Evolutionary conservation across 2,329 filamentous ascomycete genomes (phyloP).

Genomic region (Elsinoe australis): DNA sequence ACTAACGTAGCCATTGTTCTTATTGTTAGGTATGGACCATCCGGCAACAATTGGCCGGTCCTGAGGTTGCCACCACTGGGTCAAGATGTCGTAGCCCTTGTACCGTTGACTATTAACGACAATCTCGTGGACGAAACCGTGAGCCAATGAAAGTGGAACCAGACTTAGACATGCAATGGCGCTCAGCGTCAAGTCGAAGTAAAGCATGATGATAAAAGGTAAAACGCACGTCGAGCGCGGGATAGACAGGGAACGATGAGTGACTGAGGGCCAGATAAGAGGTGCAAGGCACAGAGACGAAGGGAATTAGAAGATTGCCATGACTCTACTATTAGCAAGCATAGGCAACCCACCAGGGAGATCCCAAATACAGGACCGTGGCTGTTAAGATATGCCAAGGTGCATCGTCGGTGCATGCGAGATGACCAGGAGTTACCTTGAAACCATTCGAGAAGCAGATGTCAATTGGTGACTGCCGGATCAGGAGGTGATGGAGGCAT

Average conservation of each 20-base stretch:
- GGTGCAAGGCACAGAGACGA: not conserved
- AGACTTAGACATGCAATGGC: not conserved
- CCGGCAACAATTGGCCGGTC: slow-evolving; percentile 38
- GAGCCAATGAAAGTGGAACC: slow-evolving; percentile 30
- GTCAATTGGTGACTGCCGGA: too few relatives aligned
- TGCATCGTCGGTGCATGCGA: slow-evolving; percentile 13
- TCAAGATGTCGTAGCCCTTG: slow-evolving; percentile 35
- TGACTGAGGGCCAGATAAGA: not conserved
- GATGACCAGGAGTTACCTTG: slow-evolving; percentile 1
- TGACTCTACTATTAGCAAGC: too few relatives aligned
- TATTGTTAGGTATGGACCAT: slow-evolving; percentile 46
- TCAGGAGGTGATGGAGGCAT: too few relatives aligned
- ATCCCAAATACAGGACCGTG: too few relatives aligned
- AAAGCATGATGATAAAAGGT: not conserved
- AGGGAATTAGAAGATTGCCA: too few relatives aligned
- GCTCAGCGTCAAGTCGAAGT: slow-evolving; percentile 1
- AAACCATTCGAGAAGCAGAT: not conserved
- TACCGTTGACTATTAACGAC: slow-evolving; percentile 43
- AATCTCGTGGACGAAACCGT: slow-evolving; percentile 41
- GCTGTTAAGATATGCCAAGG: not conserved
- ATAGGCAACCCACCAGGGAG: not conserved
- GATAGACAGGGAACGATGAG: not conserved
- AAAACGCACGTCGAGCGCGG: slow-evolving; percentile 1
- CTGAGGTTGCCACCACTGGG: slow-evolving; percentile 33
- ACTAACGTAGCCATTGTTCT: slow-evolving; percentile 27